Evolutionary conservation across 1,284 basidiomycete species (phyloP).

Genomic region (Stereum hirsutum): DNA sequence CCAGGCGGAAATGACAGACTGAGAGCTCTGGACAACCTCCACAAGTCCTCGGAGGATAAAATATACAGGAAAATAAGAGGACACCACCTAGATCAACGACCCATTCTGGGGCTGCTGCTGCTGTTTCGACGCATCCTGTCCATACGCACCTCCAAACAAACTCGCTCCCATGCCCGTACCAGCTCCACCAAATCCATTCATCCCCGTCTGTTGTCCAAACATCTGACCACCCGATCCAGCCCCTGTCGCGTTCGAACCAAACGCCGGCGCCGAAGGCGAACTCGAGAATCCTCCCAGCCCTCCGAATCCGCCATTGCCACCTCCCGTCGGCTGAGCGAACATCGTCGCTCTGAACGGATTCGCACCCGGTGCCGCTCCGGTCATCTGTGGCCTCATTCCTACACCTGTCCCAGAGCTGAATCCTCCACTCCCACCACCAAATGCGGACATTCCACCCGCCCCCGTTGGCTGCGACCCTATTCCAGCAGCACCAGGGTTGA

Average conservation of each 20-base stretch:
- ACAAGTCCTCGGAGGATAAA: too few species aligned
- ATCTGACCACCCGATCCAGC: slow-evolving; percentile 7
- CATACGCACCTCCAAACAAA: slow-evolving; percentile 6
- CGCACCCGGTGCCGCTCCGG: slow-evolving; percentile 39
- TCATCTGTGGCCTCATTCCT: slow-evolving; percentile 66
- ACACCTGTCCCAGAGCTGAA: slow-evolving; percentile 39
- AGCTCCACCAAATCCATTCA: slow-evolving; percentile 4
- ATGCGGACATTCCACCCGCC: slow-evolving; percentile 13
- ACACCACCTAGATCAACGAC: slow-evolving; percentile 4
- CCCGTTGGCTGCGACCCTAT: slow-evolving; percentile 23
- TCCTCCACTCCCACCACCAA: slow-evolving; percentile 20
- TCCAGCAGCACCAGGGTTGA: slow-evolving; percentile 1
- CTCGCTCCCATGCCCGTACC: slow-evolving; percentile 11
- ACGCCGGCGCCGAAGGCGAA: slow-evolving; percentile 12
- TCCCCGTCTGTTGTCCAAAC: slow-evolving; percentile 7
- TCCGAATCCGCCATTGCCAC: slow-evolving; percentile 7
- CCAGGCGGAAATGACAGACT: too few species aligned
- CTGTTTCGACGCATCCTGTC: not conserved
- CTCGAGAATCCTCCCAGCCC: slow-evolving; percentile 10
- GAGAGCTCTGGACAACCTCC: too few species aligned
- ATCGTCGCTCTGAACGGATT: slow-evolving; percentile 67
- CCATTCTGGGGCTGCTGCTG: slow-evolving; percentile 3
- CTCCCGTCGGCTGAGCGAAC: slow-evolving; percentile 15
- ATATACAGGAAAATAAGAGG: not conserved
- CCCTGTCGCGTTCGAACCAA: slow-evolving; percentile 9